Evolutionary conservation across 2,329 filamentous ascomycete genomes (phyloP).

Genomic region (Aureobasidium pullulans): DNA sequence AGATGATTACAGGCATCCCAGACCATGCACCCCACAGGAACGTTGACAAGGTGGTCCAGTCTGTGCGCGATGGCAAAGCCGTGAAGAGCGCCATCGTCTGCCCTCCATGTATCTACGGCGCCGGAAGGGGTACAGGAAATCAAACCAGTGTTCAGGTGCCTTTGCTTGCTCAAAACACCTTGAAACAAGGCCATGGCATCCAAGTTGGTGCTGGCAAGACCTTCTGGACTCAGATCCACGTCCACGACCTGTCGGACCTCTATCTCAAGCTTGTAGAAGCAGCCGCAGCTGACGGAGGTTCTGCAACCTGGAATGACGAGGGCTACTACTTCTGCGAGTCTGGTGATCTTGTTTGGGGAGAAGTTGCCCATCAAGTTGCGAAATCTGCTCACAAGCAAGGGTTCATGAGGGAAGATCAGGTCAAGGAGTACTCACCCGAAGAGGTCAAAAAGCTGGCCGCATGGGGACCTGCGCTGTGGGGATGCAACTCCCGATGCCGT

Average conservation of each 20-base stretch:
- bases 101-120: slow-evolving; percentile 58
- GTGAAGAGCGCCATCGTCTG: slow-evolving; percentile 60
- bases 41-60: slow-evolving; percentile 61
- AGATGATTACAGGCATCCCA: slow-evolving; percentile 47
- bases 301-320: slow-evolving; percentile 49
- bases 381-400: slow-evolving; percentile 48
- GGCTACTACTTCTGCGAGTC: slow-evolving; percentile 63
- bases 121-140: slow-evolving; percentile 47
- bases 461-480: slow-evolving; percentile 50
- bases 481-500: slow-evolving; percentile 52
- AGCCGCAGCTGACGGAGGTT: slow-evolving; percentile 28
- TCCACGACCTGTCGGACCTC: slow-evolving; percentile 51
- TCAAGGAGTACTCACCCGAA: slow-evolving; percentile 28
- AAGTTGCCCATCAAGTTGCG: slow-evolving; percentile 24
- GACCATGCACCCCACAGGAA: slow-evolving; percentile 56
- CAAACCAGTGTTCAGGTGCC: slow-evolving; percentile 52
- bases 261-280: slow-evolving; percentile 51
- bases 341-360: slow-evolving; percentile 53
- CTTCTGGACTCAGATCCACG: slow-evolving; percentile 50
- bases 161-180: slow-evolving; percentile 43
- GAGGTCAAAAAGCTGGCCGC: slow-evolving; percentile 42
- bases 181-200: slow-evolving; percentile 48
- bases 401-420: slow-evolving; percentile 34
- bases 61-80: slow-evolving; percentile 36
- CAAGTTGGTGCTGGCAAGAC: slow-evolving; percentile 52